A percentile compares a stretch with the other conserved stretches of the same genome.
These are phyloP conservation scores for Tulasnella calospora DNA, from an alignment of 768 basidiomycete species.

Conservation along the genomic window DNA sequence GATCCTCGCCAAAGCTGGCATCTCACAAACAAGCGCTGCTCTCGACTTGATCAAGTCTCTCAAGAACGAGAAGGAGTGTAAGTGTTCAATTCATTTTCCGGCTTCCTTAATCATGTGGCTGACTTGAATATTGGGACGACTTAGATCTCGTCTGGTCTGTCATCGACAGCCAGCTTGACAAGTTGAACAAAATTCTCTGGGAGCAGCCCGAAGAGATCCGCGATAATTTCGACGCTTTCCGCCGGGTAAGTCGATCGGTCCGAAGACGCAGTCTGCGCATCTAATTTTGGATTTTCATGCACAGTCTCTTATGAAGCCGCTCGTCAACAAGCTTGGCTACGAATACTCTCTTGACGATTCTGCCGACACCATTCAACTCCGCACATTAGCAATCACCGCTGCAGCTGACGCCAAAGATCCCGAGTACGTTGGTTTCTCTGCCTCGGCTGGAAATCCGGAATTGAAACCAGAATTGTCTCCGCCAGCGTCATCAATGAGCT, in stretches of 20 bases:
- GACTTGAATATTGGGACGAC: neutral
- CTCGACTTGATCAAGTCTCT: slow-evolving; percentile 67
- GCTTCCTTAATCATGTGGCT: slow-evolving; percentile 18
- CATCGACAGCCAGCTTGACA: slow-evolving; percentile 52
- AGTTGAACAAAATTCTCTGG: slow-evolving; percentile 72
- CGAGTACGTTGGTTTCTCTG: slow-evolving; percentile 28
- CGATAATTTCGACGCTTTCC: slow-evolving; percentile 54
- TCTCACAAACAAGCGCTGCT: slow-evolving; percentile 67
- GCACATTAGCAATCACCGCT: slow-evolving; percentile 64
- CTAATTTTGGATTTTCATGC: neutral
- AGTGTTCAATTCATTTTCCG: slow-evolving; percentile 33
- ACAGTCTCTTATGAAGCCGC: slow-evolving; percentile 51
- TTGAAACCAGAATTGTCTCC: slow-evolving; percentile 27
- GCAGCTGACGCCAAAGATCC: slow-evolving; percentile 48
- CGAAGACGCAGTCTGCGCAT: neutral
- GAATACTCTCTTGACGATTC: slow-evolving; percentile 63
- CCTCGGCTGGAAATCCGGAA: neutral
- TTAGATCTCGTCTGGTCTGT: slow-evolving; percentile 79
- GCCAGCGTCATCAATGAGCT: slow-evolving; percentile 71
- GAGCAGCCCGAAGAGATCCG: slow-evolving; percentile 56
- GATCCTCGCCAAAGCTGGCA: slow-evolving; percentile 76
- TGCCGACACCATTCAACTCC: slow-evolving; percentile 61
- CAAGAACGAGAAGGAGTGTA: slow-evolving; percentile 71
- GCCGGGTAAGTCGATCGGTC: slow-evolving; percentile 44
- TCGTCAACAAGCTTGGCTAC: slow-evolving; percentile 74